Percentiles rank a stretch among this genome's conserved stretches.
phyloP scores from a whole-genome alignment of 139 green algal species.

The Micractinium conductrix region DNA sequence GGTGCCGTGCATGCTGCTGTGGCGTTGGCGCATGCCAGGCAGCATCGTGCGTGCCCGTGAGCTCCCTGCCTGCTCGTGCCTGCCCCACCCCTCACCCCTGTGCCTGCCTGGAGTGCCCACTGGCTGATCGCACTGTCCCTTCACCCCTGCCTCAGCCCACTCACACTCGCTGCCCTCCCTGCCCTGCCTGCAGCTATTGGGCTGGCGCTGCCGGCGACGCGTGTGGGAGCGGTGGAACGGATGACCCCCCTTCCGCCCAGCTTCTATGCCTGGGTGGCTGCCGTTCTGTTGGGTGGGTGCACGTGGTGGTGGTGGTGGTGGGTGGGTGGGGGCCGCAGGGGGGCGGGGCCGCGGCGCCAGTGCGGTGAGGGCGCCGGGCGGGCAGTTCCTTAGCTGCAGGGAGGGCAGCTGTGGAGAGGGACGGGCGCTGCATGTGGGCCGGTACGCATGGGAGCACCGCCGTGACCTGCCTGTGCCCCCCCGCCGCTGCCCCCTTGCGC shows the following conservation, averaged over 20 bases:
- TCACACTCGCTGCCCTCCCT: neutral
- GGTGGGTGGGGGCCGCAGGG: neutral
- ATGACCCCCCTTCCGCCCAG: conserved; percentile 14
- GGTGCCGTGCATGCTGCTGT: neutral
- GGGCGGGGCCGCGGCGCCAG: too few relatives aligned
- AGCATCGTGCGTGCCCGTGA: too few relatives aligned
- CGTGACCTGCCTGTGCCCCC: neutral
- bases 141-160: neutral
- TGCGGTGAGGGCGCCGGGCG: too few relatives aligned
- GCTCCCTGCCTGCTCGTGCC: neutral
- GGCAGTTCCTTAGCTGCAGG: too few relatives aligned
- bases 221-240: neutral
- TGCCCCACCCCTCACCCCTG: neutral
- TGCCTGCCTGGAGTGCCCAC: neutral
- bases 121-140: too few relatives aligned
- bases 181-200: conserved; percentile 7
- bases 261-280: conserved; percentile 33
- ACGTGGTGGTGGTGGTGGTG: too few relatives aligned
- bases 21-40: too few relatives aligned
- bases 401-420: neutral
- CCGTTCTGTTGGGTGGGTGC: neutral
- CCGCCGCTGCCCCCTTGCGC: neutral
- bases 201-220: conserved; percentile 37
- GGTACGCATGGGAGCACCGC: neutral
- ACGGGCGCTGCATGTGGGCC: neutral